phyloP scores from a whole-genome alignment of 225 moss, liverwort and hornwort genomes.

The Marchantia paleacea region DNA sequence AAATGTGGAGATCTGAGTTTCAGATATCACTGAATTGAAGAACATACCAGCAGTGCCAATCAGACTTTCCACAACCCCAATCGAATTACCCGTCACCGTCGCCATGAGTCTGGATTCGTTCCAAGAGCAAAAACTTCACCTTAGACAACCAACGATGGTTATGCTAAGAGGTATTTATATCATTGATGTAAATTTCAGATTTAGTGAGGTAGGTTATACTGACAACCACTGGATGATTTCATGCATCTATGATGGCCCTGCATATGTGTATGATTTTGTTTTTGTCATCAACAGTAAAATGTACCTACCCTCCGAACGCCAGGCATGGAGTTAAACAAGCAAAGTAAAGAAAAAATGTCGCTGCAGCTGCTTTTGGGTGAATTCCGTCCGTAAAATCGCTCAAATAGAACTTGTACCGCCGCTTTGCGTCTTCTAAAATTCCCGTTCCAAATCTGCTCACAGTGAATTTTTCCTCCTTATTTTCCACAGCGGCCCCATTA shows the following conservation, averaged over 20 bases:
- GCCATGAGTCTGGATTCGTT: conserved; percentile 52
- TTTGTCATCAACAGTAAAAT: no score
- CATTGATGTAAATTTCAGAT: no score
- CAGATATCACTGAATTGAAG: not conserved
- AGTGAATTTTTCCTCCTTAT: conserved; percentile 16
- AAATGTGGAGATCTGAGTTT: not conserved
- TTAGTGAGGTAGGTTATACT: no score
- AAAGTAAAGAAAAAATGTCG: conserved; percentile 57
- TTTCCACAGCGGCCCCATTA: not conserved
- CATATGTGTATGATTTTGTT: no score
- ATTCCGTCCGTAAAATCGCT: conserved; percentile 62
- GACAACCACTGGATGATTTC: no score
- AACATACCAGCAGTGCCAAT: conserved; percentile 60
- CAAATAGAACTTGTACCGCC: conserved; percentile 44
- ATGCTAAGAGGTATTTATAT: no score
- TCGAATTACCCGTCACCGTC: conserved; percentile 57
- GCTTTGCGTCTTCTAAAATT: conserved; percentile 56
- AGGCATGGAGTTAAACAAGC: conserved; percentile 75
- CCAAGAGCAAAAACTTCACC: not conserved
- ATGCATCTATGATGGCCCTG: no score
- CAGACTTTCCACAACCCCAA: conserved; percentile 72
- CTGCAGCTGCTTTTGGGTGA: conserved; percentile 54
- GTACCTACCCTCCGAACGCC: conserved; percentile 72
- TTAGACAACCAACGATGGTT: not conserved
- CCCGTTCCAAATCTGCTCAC: conserved; percentile 41